Evolutionary conservation across 225 moss, liverwort and hornwort genomes (phyloP).

Genomic region (Physcomitrellopsis africana): DNA sequence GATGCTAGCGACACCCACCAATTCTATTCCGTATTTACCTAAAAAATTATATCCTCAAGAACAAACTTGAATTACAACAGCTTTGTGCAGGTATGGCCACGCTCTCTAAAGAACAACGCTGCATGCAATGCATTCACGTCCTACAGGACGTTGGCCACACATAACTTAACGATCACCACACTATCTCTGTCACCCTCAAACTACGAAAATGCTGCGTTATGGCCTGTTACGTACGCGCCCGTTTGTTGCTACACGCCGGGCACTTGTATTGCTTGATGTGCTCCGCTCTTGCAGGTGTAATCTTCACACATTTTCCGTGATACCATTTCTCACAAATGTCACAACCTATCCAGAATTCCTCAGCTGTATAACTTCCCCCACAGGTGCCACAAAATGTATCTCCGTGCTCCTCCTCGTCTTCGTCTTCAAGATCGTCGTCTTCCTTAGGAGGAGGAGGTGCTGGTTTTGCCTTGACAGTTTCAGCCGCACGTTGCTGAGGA

Average conservation of each 20-base stretch:
- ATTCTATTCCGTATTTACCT: not conserved
- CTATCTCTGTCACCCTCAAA: slow-evolving; percentile 3
- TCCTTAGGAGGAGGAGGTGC: slow-evolving; percentile 26
- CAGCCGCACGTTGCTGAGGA: slow-evolving; percentile 24
- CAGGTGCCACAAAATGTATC: slow-evolving; percentile 28
- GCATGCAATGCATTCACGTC: not conserved
- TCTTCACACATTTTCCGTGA: too few species aligned
- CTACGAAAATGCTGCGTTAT: slow-evolving; percentile 1
- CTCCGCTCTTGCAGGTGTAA: too few species aligned
- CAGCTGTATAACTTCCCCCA: slow-evolving; percentile 23
- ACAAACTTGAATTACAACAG: slow-evolving; percentile 4
- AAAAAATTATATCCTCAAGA: not conserved
- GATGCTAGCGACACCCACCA: slow-evolving; percentile 18
- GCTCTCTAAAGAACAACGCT: slow-evolving; percentile 1
- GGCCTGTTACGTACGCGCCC: not conserved
- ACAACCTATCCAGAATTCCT: not conserved
- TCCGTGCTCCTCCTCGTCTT: slow-evolving; percentile 7
- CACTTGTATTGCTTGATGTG: too few species aligned
- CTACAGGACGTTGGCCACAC: not conserved
- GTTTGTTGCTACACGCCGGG: not conserved
- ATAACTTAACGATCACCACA: not conserved
- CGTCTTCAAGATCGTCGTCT: slow-evolving; percentile 27
- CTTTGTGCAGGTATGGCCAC: not conserved
- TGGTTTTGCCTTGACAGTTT: slow-evolving; percentile 24
- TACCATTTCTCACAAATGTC: too few species aligned